Evolutionary conservation across 495 filamentous ascomycete genomes (phyloP).

Genomic region (Baudoinia panamericana): DNA sequence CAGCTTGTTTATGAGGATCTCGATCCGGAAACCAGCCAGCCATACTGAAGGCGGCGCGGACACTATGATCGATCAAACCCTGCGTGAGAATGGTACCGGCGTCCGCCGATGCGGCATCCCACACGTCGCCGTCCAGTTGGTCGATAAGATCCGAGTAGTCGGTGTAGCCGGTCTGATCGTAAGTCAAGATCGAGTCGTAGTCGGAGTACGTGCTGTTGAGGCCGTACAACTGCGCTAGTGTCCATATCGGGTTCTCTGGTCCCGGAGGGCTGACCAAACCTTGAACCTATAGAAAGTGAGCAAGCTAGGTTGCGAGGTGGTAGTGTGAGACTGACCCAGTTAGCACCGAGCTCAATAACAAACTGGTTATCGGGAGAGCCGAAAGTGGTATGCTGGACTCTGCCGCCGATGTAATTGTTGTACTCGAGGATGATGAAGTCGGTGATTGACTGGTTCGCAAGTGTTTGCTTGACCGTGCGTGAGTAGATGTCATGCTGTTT

Average conservation of each 20-base stretch:
- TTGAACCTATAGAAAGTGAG: slow-evolving; percentile 41
- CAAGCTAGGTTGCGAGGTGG: neutral
- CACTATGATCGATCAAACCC: slow-evolving; percentile 51
- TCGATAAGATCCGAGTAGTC: slow-evolving; percentile 42
- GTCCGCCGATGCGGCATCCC: slow-evolving; percentile 38
- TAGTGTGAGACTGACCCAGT: neutral
- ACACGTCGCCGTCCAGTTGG: slow-evolving; percentile 40
- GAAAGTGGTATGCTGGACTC: slow-evolving; percentile 45
- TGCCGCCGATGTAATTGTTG: slow-evolving; percentile 49
- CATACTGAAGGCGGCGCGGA: slow-evolving; percentile 45
- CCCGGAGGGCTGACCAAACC: slow-evolving; percentile 45
- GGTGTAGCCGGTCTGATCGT: slow-evolving; percentile 40
- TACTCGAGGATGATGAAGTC: slow-evolving; percentile 64
- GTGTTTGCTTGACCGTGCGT: slow-evolving; percentile 50
- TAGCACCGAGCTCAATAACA: slow-evolving; percentile 25
- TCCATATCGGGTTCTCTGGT: slow-evolving; percentile 59
- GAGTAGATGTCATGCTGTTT: too few species aligned
- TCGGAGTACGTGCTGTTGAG: slow-evolving; percentile 51
- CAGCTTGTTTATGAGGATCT: slow-evolving; percentile 44
- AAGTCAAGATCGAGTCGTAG: slow-evolving; percentile 48
- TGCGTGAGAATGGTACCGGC: slow-evolving; percentile 45
- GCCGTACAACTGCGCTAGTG: slow-evolving; percentile 50
- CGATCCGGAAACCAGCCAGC: slow-evolving; percentile 53
- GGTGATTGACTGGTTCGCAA: slow-evolving; percentile 47
- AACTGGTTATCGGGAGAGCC: slow-evolving; percentile 45